Evolutionary conservation across 2,329 filamentous ascomycete genomes (phyloP).

Genomic region (Neocatenulostroma microsporum): DNA sequence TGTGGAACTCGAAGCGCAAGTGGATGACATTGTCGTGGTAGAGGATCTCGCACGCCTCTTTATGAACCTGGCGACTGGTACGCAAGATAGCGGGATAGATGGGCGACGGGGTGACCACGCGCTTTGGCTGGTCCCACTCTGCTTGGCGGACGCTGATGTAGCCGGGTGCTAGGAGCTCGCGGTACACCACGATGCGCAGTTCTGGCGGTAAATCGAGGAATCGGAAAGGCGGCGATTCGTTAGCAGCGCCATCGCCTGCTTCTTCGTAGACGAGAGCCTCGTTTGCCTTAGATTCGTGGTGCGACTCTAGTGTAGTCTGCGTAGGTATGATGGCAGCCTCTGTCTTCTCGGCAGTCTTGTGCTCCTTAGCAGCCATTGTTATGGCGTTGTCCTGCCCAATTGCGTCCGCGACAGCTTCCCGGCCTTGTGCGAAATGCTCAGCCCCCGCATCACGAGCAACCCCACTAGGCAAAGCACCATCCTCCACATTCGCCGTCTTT

Average conservation of each 20-base stretch:
- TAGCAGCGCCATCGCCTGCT: neutral
- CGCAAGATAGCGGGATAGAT: slow-evolving; percentile 21
- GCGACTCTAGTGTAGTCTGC: too few relatives aligned
- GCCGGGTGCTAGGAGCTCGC: slow-evolving; percentile 12
- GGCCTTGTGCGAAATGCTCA: too few relatives aligned
- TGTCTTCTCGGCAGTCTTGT: too few relatives aligned
- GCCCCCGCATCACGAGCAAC: too few relatives aligned
- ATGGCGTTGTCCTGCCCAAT: too few relatives aligned
- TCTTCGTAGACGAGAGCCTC: too few relatives aligned
- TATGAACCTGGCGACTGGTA: slow-evolving; percentile 28
- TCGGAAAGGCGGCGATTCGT: slow-evolving; percentile 6
- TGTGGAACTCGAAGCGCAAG: slow-evolving; percentile 13
- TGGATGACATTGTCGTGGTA: slow-evolving; percentile 31
- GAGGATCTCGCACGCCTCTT: slow-evolving; percentile 30
- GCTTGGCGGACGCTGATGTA: slow-evolving; percentile 7
- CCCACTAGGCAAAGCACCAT: too few relatives aligned
- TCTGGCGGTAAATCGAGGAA: slow-evolving; percentile 16
- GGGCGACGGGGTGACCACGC: slow-evolving; percentile 2
- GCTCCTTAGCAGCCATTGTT: too few relatives aligned
- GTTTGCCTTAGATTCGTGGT: too few relatives aligned
- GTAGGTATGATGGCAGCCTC: too few relatives aligned
- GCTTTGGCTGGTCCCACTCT: slow-evolving; percentile 24
- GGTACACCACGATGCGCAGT: slow-evolving; percentile 14
- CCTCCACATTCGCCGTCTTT: too few relatives aligned
- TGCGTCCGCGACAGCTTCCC: too few relatives aligned